Evolutionary conservation across 2,329 filamentous ascomycete species (phyloP).

Genomic region (Phaeosphaeriaceae sp.): DNA sequence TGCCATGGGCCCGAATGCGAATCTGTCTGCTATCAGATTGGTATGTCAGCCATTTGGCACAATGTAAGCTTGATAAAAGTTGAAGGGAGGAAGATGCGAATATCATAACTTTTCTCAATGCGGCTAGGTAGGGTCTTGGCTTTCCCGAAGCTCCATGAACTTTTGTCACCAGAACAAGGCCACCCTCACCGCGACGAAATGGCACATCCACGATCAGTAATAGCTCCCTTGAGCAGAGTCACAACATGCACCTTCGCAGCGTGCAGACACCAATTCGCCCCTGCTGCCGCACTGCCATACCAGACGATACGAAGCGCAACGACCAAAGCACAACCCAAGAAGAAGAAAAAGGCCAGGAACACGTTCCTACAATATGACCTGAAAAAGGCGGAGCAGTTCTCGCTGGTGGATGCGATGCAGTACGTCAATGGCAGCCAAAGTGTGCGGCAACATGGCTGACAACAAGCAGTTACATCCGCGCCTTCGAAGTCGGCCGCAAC

Average conservation of each 20-base stretch:
- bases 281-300: conserved; percentile 34
- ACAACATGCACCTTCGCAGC: conserved; percentile 26
- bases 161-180: conserved; percentile 25
- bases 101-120: background rate
- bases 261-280: conserved; percentile 26
- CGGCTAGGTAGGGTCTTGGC: conserved; percentile 23
- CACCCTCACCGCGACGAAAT: conserved; percentile 27
- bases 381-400: conserved; percentile 73
- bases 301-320: conserved; percentile 51
- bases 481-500: conserved; percentile 85
- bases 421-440: conserved; percentile 49
- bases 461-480: conserved; percentile 79
- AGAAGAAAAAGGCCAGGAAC: conserved; percentile 68
- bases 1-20: no score
- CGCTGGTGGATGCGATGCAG: conserved; percentile 93
- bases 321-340: conserved; percentile 51
- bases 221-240: conserved; percentile 43
- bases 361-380: conserved; percentile 70
- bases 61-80: background rate
- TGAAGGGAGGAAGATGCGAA: background rate
- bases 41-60: background rate
- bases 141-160: conserved; percentile 31
- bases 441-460: background rate
- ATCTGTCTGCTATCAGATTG: no score
- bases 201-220: conserved; percentile 43